Conservation (phyloP, 257 asterid genomes). For the Solanum paucissectum region DNA sequence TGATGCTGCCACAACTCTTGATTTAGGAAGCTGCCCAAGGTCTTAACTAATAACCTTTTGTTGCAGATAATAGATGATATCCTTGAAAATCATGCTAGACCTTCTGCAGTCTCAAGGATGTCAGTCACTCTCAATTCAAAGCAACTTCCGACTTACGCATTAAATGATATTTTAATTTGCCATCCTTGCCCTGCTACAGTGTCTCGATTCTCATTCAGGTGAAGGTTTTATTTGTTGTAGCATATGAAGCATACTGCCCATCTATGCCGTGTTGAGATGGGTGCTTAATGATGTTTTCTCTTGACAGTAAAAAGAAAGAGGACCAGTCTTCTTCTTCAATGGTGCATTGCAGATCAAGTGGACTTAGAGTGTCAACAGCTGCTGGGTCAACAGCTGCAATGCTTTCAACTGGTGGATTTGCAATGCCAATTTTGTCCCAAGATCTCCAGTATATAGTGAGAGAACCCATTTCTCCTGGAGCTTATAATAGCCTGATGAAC, state of each 20-base stretch:
- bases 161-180: conserved; percentile 58
- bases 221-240: not conserved
- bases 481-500: conserved; percentile 21
- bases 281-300: not conserved
- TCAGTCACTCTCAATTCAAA: conserved; percentile 55
- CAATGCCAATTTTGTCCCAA: conserved; percentile 64
- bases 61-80: conserved; percentile 51
- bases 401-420: conserved; percentile 75
- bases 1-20: not conserved
- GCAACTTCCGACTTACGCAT: conserved; percentile 43
- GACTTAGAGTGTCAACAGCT: conserved; percentile 82
- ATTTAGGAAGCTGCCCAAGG: not conserved
- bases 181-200: conserved; percentile 70
- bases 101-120: conserved; percentile 74
- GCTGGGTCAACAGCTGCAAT: conserved; percentile 98
- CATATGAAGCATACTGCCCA: not conserved
- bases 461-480: conserved; percentile 68
- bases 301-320: conserved; percentile 31
- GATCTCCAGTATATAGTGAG: conserved; percentile 87
- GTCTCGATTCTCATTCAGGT: conserved; percentile 69
- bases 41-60: not conserved
- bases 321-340: conserved; percentile 30
- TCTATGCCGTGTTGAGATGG: not conserved
- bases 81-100: conserved; percentile 39
- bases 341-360: conserved; percentile 77